Conservation (phyloP, 495 filamentous ascomycete genomes). For the Neurospora sp. region DNA sequence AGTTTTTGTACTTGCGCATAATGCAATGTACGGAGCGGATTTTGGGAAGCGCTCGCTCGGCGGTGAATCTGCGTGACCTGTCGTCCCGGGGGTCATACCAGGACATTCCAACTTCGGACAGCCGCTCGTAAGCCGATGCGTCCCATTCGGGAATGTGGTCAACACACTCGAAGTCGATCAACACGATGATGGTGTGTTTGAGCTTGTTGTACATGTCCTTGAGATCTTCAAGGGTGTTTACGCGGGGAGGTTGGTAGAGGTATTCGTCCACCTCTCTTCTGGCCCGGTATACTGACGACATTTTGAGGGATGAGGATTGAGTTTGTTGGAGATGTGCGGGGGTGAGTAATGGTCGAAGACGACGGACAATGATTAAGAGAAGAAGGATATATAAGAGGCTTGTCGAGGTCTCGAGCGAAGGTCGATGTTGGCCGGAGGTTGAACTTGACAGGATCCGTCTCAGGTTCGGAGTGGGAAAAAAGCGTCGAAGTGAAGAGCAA, state of each 20-base stretch:
- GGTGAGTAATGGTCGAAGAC: too few relatives aligned
- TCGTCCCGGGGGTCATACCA: not conserved
- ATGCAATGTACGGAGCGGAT: not conserved
- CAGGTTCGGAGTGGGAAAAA: too few relatives aligned
- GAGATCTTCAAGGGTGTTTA: not conserved
- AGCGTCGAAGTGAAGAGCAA: too few relatives aligned
- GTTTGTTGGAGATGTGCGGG: too few relatives aligned
- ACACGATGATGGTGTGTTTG: not conserved
- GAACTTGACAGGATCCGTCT: too few relatives aligned
- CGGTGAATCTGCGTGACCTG: not conserved
- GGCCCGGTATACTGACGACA: not conserved
- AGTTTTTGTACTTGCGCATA: not conserved
- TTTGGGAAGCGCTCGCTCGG: not conserved
- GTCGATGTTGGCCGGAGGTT: too few relatives aligned
- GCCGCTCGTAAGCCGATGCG: not conserved
- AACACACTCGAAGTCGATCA: not conserved
- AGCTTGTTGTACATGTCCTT: not conserved
- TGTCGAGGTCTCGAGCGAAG: too few relatives aligned
- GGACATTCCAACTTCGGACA: not conserved
- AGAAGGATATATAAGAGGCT: too few relatives aligned
- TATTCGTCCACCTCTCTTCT: not conserved
- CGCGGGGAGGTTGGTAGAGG: not conserved
- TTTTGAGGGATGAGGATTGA: not conserved
- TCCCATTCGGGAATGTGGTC: not conserved
- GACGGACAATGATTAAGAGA: too few relatives aligned